phyloP scores from a whole-genome alignment of 768 basidiomycete species.

The Trametes maxima region DNA sequence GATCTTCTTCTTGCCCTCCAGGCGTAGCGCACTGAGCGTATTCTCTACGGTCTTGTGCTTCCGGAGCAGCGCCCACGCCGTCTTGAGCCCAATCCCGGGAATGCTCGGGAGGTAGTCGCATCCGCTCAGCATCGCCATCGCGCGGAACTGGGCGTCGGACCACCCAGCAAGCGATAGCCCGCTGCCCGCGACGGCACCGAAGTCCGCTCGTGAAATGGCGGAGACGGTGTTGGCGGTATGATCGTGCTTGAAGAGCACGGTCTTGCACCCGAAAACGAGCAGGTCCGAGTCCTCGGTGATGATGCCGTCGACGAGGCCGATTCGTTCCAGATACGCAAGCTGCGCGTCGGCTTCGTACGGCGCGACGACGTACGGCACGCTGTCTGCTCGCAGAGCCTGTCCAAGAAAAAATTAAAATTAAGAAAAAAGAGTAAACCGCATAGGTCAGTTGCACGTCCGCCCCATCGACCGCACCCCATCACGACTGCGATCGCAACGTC shows the following conservation, averaged over 20 bases:
- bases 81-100: slow-evolving; percentile 91
- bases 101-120: slow-evolving; percentile 94
- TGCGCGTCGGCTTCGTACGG: slow-evolving; percentile 99
- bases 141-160: slow-evolving; percentile 87
- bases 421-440: slow-evolving; percentile 1
- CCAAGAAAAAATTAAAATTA: background rate
- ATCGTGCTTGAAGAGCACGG: slow-evolving; percentile 94
- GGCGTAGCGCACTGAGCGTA: slow-evolving; percentile 68
- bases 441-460: slow-evolving; percentile 12
- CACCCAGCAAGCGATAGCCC: slow-evolving; percentile 84
- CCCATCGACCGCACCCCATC: background rate
- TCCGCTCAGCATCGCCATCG: slow-evolving; percentile 92
- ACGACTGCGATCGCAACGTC: too few relatives aligned
- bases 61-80: slow-evolving; percentile 78
- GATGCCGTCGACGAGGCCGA: slow-evolving; percentile 84
- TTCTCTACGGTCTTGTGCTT: slow-evolving; percentile 88
- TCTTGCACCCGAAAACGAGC: slow-evolving; percentile 93
- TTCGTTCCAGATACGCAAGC: slow-evolving; percentile 85
- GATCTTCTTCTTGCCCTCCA: slow-evolving; percentile 85
- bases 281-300: slow-evolving; percentile 98
- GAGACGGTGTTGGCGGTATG: slow-evolving; percentile 60
- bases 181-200: slow-evolving; percentile 57
- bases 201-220: slow-evolving; percentile 67
- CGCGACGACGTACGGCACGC: slow-evolving; percentile 85
- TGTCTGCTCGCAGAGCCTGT: slow-evolving; percentile 84